Evolutionary conservation across 176 grass and related monocot genomes (phyloP), one percentile per base, ranked within the genome.

Genomic region (Ensete ventricosum): DNA sequence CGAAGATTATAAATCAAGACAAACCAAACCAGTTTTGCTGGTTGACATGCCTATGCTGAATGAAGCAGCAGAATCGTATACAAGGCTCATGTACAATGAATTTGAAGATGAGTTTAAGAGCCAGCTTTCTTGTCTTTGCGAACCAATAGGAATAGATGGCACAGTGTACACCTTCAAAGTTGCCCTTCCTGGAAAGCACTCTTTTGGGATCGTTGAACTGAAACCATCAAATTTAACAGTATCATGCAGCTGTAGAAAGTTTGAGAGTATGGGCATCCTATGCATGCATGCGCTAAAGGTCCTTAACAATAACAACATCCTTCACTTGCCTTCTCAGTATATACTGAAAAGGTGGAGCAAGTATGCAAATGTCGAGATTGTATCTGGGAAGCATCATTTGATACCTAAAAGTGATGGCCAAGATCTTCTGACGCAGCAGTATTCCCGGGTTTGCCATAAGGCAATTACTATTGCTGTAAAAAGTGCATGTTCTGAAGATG

Each of bases 331-430:
- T 17, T 22, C 78, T 21, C 59, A 11, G n/a, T 88, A 84, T 80
- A 72, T 89, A n/a, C 71, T 89, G 49, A 85, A 89, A 55, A 85
- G 80, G 73, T 89, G 80, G 77, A 85, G 71, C 21, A 83, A 89
- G 78, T 71, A 83, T 66, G 87, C 73, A 11, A 89, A 80, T 78
- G 62, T 64, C 52, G 73, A 71, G 64, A 57, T 86, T 49, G 23
- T 83, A 69, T 55, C 77, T 67, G 74, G 81, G 64, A 67, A 78
- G 76, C 77, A 72, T 22, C 50, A 65, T 13, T 50, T 53, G 27
- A 54, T 73, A 34, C 53, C 52, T 12, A 71, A 73, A 16, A 72
- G 5, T 55, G 55, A 78, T 72, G 57, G 73, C 17, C 78, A 78
- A 66, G 78, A 84, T 69, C 52, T 72, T 64, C 60, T 84, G 55